Conservation (phyloP, 495 filamentous ascomycete species). For the Xylaria castorea region DNA sequence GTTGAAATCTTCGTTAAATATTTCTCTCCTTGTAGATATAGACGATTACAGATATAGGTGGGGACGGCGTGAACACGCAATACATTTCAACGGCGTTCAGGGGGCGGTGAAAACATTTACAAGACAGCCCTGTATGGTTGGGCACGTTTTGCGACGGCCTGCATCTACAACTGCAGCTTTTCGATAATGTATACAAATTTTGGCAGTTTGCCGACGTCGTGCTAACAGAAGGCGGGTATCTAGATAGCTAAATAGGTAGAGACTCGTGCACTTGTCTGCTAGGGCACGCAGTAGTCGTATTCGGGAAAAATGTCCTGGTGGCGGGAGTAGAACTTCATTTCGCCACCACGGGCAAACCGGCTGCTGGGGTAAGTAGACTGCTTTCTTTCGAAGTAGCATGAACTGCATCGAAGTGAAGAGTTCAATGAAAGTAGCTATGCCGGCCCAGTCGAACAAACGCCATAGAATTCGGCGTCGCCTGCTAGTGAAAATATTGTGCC, state of each 20-base stretch:
- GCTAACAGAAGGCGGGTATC: neutral
- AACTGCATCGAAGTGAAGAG: neutral
- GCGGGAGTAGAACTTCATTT: neutral
- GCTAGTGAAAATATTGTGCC: neutral
- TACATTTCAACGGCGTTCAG: constrained; percentile 25
- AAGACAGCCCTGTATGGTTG: neutral
- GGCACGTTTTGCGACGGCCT: neutral
- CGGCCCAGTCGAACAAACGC: neutral
- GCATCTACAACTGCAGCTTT: neutral
- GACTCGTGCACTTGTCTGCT: neutral
- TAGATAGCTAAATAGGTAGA: constrained; percentile 9
- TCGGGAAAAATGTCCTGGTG: constrained; percentile 12
- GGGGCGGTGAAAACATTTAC: neutral
- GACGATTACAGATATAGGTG: neutral
- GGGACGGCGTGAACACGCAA: neutral
- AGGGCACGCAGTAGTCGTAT: constrained; percentile 6
- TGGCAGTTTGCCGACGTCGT: neutral
- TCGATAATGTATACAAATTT: neutral
- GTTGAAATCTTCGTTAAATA: constrained; percentile 2
- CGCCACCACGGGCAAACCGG: constrained; percentile 7
- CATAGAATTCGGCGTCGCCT: neutral
- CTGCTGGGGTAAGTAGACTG: constrained; percentile 20
- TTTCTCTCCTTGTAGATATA: constrained; percentile 4
- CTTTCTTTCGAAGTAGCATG: neutral
- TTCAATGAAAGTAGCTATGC: neutral